Evolutionary conservation across 495 filamentous ascomycete genomes (phyloP), one percentile per base, ranked within the genome.

Genomic region (Hyaloscypha bicolor): DNA sequence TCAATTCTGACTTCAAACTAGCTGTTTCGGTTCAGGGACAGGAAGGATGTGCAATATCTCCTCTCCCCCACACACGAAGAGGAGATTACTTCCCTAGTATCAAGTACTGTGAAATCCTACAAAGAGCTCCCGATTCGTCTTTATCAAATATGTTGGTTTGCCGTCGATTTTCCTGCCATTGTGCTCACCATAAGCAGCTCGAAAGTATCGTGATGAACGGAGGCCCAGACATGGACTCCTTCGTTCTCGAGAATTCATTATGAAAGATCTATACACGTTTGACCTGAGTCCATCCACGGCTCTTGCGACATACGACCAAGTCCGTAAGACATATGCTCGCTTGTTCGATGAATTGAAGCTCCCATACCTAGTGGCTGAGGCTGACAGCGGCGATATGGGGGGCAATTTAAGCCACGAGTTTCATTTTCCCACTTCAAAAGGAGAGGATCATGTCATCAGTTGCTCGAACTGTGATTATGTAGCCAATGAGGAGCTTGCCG

Each of bases 191-290:
- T 62, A 37, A 2, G 65, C n/a, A 92, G 90, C 92, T 6, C 86
- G 94, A 52, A 99, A 99, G 78, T 99, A 97, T 73, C 87, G 95
- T 58, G 94, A 99, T 79, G 95, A 99, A 73, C 83, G 87, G 48
- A 84, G 95, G 30, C 95, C 96, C 8, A 83, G 95, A 42, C 91
- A 96, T 70, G 96, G 95, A 14, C 82, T 98, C 2, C 83, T 99
- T 12, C 88, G 95, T n/a, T 90, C 92, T 0, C 88, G 91, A 67
- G 95, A 99, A 71, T 99, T 99, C 71, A 77, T 93, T 63, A 99
- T 99, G 95, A 99, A 99, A 78, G 95, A 99, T 76, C 85, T 99
- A 1, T 99, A 99, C 74, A 98, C 96, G 0, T 99, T 99, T 71
- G 95, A 99, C 77, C 79, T 81, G 63, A 89, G 78, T 45, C 72